Conservation (phyloP, 2,329 filamentous ascomycete genomes). For the Teratosphaeria nubilosa region DNA sequence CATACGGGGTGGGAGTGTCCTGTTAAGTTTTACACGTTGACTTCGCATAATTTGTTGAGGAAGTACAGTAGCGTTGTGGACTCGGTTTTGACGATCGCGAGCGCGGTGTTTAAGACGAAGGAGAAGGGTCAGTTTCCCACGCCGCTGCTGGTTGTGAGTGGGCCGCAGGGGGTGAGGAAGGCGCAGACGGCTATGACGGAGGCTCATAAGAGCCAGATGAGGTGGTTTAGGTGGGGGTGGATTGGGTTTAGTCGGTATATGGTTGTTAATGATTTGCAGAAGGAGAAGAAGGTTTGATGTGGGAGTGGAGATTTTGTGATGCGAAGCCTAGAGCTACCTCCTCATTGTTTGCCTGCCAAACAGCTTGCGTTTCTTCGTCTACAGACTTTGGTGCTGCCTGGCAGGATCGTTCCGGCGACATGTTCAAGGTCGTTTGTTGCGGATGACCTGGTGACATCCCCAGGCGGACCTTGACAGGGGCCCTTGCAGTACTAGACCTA, state of each 20-base stretch:
- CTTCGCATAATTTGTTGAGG: constrained; percentile 57
- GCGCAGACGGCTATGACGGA: constrained; percentile 81
- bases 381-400: no score
- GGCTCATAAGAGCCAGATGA: constrained; percentile 92
- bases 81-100: constrained; percentile 56
- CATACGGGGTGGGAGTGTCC: constrained; percentile 58
- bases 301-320: no score
- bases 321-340: no score
- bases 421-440: no score
- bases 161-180: constrained; percentile 50
- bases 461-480: no score
- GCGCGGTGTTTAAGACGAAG: constrained; percentile 39
- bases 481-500: not conserved
- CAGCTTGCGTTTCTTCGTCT: no score
- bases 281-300: constrained; percentile 35
- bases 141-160: constrained; percentile 61
- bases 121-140: constrained; percentile 46
- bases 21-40: constrained; percentile 77
- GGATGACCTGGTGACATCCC: no score
- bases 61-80: constrained; percentile 80
- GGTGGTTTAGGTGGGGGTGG: constrained; percentile 97
- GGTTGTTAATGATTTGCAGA: constrained; percentile 78
- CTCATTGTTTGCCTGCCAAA: no score
- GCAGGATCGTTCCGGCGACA: no score
- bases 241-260: constrained; percentile 87